Conservation (phyloP, 2,329 filamentous ascomycete species). For the Myriosclerotinia duriaeana region DNA sequence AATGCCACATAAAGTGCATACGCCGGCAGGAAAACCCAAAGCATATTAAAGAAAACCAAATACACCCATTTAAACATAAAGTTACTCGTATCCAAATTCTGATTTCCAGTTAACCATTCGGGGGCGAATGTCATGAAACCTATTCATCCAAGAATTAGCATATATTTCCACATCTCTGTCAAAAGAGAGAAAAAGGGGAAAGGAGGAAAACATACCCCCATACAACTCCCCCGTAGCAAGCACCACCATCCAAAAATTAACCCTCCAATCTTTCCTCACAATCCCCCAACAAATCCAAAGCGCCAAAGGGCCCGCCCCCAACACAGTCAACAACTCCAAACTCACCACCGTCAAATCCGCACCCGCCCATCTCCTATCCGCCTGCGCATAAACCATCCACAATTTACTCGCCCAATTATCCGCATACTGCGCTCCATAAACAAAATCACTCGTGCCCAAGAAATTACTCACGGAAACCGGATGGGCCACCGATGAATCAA, state of each 20-base stretch:
- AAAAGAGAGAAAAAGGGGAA: neutral
- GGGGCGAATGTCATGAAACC: conserved; percentile 72
- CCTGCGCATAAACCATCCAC: conserved; percentile 69
- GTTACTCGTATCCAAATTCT: conserved; percentile 64
- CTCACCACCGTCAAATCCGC: conserved; percentile 63
- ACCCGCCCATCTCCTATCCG: conserved; percentile 63
- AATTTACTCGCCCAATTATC: conserved; percentile 56
- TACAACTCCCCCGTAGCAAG: conserved; percentile 67
- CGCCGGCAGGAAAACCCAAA: conserved; percentile 64
- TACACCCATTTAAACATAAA: conserved; percentile 65
- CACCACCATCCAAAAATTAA: conserved; percentile 62
- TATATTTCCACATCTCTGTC: neutral
- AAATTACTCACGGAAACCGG: conserved; percentile 45
- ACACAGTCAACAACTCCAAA: conserved; percentile 64
- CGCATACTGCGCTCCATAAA: conserved; percentile 57
- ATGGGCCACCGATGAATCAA: conserved; percentile 43
- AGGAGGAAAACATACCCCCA: conserved; percentile 49
- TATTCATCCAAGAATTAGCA: conserved; percentile 35
- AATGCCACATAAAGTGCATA: conserved; percentile 58
- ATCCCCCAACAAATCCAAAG: conserved; percentile 61
- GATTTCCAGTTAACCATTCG: conserved; percentile 63
- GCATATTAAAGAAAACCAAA: conserved; percentile 65
- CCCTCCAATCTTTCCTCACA: conserved; percentile 53
- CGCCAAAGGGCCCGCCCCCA: conserved; percentile 61
- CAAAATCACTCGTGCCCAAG: conserved; percentile 48